Percentiles rank a stretch among this genome's conserved stretches.
These are phyloP conservation scores for Naematelia encephala DNA, from an alignment of 768 basidiomycete species.

Conservation along the genomic window DNA sequence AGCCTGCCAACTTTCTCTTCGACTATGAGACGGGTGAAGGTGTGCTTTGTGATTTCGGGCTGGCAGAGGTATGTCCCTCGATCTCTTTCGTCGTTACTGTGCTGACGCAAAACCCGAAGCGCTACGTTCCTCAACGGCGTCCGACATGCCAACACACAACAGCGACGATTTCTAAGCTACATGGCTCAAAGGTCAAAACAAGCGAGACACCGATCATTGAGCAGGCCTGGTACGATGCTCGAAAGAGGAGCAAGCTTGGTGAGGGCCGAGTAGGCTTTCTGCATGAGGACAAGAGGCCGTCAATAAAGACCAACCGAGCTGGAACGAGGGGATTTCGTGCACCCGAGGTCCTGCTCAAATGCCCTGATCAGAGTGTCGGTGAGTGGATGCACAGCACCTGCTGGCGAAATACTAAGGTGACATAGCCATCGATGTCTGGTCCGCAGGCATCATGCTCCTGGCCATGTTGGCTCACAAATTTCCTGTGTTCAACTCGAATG, in stretches of 20 bases:
- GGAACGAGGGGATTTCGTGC: conserved; percentile 96
- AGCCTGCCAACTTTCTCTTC: conserved; percentile 95
- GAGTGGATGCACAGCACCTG: conserved; percentile 39
- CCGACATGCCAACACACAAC: conserved; percentile 70
- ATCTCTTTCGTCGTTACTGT: neutral
- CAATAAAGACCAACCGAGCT: conserved; percentile 89
- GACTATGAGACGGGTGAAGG: conserved; percentile 79
- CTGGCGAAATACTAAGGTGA: conserved; percentile 3
- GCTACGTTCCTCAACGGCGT: conserved; percentile 43
- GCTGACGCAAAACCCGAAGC: conserved; percentile 13
- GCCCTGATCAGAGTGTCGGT: conserved; percentile 89
- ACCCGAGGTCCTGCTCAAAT: conserved; percentile 93
- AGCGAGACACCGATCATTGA: conserved; percentile 54
- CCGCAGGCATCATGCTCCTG: conserved; percentile 83
- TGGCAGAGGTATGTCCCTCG: conserved; percentile 84
- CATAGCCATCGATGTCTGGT: conserved; percentile 94
- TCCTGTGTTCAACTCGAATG: conserved; percentile 86
- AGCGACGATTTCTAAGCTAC: conserved; percentile 62
- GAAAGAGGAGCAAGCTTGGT: conserved; percentile 38
- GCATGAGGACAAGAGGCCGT: conserved; percentile 55
- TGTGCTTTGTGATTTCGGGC: conserved; percentile 88
- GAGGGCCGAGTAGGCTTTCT: conserved; percentile 47
- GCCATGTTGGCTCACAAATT: conserved; percentile 91
- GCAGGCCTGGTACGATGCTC: conserved; percentile 48
- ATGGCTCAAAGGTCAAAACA: conserved; percentile 60